phyloP scores from a whole-genome alignment of 2,329 filamentous ascomycete genomes.

The Triangularia verruculosa region DNA sequence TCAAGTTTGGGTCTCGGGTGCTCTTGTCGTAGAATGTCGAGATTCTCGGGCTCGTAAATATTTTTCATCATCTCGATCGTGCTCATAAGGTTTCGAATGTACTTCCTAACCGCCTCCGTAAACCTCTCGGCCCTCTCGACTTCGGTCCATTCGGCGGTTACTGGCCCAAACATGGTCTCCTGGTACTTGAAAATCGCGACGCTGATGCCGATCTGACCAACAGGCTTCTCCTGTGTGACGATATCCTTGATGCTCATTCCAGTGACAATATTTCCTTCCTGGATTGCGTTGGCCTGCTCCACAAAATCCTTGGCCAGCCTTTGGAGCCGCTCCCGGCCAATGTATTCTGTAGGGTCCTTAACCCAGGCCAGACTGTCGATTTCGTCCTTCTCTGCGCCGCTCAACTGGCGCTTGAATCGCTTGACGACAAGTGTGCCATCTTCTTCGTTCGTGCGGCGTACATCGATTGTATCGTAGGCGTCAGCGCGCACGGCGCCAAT shows the following conservation, averaged over 20 bases:
- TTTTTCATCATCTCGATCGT: conserved; percentile 13
- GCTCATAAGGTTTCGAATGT: not conserved
- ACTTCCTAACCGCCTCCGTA: conserved; percentile 13
- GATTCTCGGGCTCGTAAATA: conserved; percentile 9
- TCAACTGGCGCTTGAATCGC: conserved; percentile 25
- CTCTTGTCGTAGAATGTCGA: conserved; percentile 8
- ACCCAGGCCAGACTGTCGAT: conserved; percentile 28
- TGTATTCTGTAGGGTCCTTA: conserved; percentile 23
- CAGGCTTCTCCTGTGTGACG: not conserved
- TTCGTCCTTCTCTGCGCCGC: conserved; percentile 17
- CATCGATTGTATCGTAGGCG: conserved; percentile 22
- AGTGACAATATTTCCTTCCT: conserved; percentile 21
- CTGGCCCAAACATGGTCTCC: conserved; percentile 14
- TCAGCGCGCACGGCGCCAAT: conserved; percentile 10
- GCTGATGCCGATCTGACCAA: conserved; percentile 21
- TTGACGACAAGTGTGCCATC: conserved; percentile 24
- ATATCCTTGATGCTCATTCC: conserved; percentile 14
- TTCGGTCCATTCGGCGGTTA: conserved; percentile 6
- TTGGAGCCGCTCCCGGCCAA: conserved; percentile 24
- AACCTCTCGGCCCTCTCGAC: conserved; percentile 25
- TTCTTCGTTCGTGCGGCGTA: conserved; percentile 8
- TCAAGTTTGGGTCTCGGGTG: conserved; percentile 9
- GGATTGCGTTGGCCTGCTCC: conserved; percentile 23
- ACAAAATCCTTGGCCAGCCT: conserved; percentile 13
- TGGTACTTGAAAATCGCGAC: conserved; percentile 30